Evolutionary conservation across 2,329 filamentous ascomycete genomes (phyloP).

Genomic region (Penicillium sp.): DNA sequence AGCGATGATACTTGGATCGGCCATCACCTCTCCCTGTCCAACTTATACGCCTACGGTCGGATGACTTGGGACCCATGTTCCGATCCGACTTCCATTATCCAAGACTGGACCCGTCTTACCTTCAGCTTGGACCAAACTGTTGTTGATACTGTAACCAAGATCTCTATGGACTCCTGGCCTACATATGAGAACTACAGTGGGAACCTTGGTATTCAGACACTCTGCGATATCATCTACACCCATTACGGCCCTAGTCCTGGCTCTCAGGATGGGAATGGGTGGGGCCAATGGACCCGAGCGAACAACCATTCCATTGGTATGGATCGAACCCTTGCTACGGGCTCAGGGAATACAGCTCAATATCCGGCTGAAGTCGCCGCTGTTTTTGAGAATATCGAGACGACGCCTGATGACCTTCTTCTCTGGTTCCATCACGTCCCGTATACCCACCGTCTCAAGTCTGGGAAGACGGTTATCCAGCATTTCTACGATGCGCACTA

Average conservation of each 20-base stretch:
- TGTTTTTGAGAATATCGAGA: constrained; percentile 60
- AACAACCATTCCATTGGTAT: constrained; percentile 63
- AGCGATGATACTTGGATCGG: constrained; percentile 68
- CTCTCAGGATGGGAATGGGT: constrained; percentile 66
- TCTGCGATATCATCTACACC: constrained; percentile 66
- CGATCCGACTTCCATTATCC: constrained; percentile 52
- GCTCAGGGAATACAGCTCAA: constrained; percentile 65
- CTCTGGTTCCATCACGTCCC: constrained; percentile 75
- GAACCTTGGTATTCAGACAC: constrained; percentile 68
- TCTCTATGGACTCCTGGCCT: constrained; percentile 69
- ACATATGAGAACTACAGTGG: constrained; percentile 71
- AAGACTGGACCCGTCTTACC: constrained; percentile 68
- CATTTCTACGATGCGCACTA: constrained; percentile 67
- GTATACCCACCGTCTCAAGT: constrained; percentile 63
- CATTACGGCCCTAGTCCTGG: constrained; percentile 69
- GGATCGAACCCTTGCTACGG: constrained; percentile 69
- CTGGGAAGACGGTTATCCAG: constrained; percentile 67
- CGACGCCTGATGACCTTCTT: constrained; percentile 66
- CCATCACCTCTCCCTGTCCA: constrained; percentile 68
- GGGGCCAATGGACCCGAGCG: constrained; percentile 72
- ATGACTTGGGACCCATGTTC: constrained; percentile 63
- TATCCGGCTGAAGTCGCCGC: constrained; percentile 63
- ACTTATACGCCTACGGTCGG: constrained; percentile 68
- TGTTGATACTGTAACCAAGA: constrained; percentile 59
- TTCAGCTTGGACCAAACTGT: constrained; percentile 59